These are phyloP conservation scores for Protomyces inundatus DNA, from an alignment of 1,139 yeast species.

Conservation along the genomic window DNA sequence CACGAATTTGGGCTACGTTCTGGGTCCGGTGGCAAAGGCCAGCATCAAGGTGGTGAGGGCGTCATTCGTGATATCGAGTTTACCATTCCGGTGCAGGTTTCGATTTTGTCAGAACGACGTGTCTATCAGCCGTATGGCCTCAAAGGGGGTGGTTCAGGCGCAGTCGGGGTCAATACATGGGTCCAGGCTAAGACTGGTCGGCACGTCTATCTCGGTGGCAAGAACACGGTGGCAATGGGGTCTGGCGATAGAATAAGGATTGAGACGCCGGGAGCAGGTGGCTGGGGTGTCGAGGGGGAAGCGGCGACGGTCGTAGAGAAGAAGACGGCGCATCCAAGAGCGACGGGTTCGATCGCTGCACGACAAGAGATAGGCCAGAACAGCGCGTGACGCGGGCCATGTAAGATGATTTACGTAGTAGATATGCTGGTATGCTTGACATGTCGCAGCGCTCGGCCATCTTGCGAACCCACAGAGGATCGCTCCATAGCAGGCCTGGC, in stretches of 20 bases:
- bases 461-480: no score
- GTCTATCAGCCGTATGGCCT: slow-evolving; percentile 58
- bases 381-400: slow-evolving; percentile 1
- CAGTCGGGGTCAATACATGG: slow-evolving; percentile 58
- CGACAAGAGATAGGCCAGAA: slow-evolving; percentile 12
- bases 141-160: slow-evolving; percentile 56
- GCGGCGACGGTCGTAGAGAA: background rate
- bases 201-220: slow-evolving; percentile 52
- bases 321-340: slow-evolving; percentile 11
- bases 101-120: slow-evolving; percentile 59
- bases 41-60: slow-evolving; percentile 57
- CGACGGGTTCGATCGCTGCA: slow-evolving; percentile 5
- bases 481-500: background rate
- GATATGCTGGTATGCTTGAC: background rate
- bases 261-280: slow-evolving; percentile 50
- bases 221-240: slow-evolving; percentile 49
- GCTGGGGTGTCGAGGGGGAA: slow-evolving; percentile 36
- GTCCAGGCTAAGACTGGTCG: slow-evolving; percentile 33
- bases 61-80: slow-evolving; percentile 60
- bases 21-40: slow-evolving; percentile 57
- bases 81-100: slow-evolving; percentile 49
- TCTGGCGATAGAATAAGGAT: slow-evolving; percentile 55
- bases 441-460: no score
- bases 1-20: slow-evolving; percentile 51
- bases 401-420: background rate